Percentiles rank a stretch among this genome's conserved stretches.
These are phyloP conservation scores for Whalleya microplaca DNA, from an alignment of 2,329 filamentous ascomycete genomes.

Conservation along the genomic window DNA sequence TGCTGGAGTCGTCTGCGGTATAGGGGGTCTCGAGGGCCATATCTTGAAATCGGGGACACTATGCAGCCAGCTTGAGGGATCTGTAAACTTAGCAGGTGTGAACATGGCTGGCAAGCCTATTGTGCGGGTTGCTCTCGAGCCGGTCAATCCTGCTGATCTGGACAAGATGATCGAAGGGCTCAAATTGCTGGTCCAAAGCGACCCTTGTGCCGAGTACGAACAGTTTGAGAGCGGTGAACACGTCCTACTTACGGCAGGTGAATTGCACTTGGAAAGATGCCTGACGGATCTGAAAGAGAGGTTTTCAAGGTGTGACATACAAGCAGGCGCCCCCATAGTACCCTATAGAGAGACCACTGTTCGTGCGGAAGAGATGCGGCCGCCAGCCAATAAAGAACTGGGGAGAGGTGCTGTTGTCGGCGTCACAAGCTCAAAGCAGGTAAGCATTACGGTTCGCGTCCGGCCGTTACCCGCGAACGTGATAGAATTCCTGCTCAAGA, in stretches of 20 bases:
- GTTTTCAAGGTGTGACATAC: constrained; percentile 92
- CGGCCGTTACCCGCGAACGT: constrained; percentile 77
- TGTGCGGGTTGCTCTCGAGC: constrained; percentile 93
- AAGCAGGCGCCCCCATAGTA: constrained; percentile 91
- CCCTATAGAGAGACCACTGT: constrained; percentile 95
- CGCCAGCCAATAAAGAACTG: constrained; percentile 81
- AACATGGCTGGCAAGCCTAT: constrained; percentile 82
- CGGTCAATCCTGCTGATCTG: constrained; percentile 84
- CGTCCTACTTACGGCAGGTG: constrained; percentile 90
- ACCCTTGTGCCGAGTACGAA: constrained; percentile 95
- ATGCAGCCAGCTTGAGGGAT: constrained; percentile 83
- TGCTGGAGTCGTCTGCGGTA: constrained; percentile 93
- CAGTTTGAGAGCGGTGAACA: constrained; percentile 92
- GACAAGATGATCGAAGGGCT: constrained; percentile 94
- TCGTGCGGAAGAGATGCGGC: constrained; percentile 86
- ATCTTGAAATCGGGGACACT: constrained; percentile 96
- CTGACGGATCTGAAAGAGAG: constrained; percentile 90
- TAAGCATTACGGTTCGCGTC: constrained; percentile 76
- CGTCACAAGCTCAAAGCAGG: constrained; percentile 82
- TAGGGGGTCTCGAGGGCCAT: constrained; percentile 87
- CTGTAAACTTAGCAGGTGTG: constrained; percentile 88
- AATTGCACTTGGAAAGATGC: constrained; percentile 91
- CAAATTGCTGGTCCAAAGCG: constrained; percentile 86
- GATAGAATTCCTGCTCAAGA: constrained; percentile 84
- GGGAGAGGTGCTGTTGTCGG: constrained; percentile 80